phyloP scores from a whole-genome alignment of 805 yeast genomes.

The Saccharomycopsis sp. region DNA sequence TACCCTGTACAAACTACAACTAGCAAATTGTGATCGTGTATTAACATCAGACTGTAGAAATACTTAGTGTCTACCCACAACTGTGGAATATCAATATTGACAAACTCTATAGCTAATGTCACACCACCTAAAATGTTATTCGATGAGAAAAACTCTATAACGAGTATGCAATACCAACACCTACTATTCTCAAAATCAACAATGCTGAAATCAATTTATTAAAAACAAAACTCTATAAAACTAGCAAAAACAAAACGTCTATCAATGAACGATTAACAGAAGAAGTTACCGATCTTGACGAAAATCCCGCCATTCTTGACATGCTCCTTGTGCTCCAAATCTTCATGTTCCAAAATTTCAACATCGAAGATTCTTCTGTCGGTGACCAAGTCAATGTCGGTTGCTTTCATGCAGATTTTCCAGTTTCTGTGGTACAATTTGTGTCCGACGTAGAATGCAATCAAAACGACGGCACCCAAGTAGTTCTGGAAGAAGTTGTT shows the following conservation, averaged over 20 bases:
- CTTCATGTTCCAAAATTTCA: constrained; percentile 21
- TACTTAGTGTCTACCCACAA: too few relatives aligned
- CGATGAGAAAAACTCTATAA: background rate
- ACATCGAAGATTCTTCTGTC: constrained; percentile 38
- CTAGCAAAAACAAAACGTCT: background rate
- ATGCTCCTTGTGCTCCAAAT: constrained; percentile 47
- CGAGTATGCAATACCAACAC: too few relatives aligned
- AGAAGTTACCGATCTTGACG: constrained; percentile 15
- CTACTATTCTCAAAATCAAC: too few relatives aligned
- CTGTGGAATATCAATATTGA: too few relatives aligned
- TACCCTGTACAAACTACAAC: too few relatives aligned
- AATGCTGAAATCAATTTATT: too few relatives aligned
- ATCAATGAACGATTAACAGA: constrained; percentile 8
- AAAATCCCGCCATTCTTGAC: constrained; percentile 23
- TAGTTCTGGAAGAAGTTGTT: constrained; percentile 47
- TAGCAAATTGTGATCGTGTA: too few relatives aligned
- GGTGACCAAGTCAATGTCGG: constrained; percentile 38
- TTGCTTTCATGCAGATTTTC: constrained; percentile 30
- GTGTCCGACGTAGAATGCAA: constrained; percentile 43
- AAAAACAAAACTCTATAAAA: background rate
- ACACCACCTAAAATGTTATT: background rate
- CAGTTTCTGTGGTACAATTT: constrained; percentile 39
- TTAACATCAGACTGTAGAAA: too few relatives aligned
- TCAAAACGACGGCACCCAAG: constrained; percentile 40
- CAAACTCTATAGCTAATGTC: too few relatives aligned